A percentile compares a stretch with the other conserved stretches of the same genome.
Conservation (phyloP, 2,329 filamentous ascomycete genomes). For the Aspergillus sp. region DNA sequence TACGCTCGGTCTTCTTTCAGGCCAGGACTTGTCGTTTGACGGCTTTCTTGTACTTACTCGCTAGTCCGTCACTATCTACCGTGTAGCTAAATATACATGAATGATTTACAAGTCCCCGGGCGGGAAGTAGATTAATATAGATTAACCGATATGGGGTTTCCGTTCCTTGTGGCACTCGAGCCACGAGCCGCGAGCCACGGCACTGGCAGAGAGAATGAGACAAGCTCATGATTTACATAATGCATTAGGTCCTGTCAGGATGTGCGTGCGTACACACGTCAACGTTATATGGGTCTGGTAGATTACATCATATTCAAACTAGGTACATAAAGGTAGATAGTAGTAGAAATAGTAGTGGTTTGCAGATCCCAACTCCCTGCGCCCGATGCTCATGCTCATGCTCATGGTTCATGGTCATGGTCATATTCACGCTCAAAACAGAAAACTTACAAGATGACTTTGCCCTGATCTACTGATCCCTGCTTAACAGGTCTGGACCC, state of each 20-base stretch:
- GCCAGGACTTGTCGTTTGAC: neutral
- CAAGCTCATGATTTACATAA: neutral
- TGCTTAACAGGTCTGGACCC: slow-evolving; percentile 57
- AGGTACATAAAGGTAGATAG: neutral
- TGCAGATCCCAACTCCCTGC: slow-evolving; percentile 1
- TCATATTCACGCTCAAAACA: neutral
- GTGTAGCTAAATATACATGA: neutral
- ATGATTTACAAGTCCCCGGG: neutral
- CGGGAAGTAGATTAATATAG: neutral
- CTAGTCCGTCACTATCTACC: neutral
- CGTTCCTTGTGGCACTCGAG: neutral
- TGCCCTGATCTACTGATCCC: neutral
- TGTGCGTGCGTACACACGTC: neutral
- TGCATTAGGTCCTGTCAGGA: neutral
- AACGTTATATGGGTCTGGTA: neutral
- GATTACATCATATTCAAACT: slow-evolving; percentile 6
- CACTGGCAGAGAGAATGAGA: neutral
- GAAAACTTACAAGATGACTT: neutral
- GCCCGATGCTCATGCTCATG: slow-evolving; percentile 1
- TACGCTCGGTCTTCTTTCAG: neutral
- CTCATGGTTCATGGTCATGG: neutral
- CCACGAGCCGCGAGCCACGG: no score
- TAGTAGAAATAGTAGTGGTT: neutral
- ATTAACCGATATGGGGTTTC: neutral
- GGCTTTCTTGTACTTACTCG: neutral